These are phyloP conservation scores for Xylariales sp. DNA, from an alignment of 2,329 filamentous ascomycete species.

Conservation along the genomic window DNA sequence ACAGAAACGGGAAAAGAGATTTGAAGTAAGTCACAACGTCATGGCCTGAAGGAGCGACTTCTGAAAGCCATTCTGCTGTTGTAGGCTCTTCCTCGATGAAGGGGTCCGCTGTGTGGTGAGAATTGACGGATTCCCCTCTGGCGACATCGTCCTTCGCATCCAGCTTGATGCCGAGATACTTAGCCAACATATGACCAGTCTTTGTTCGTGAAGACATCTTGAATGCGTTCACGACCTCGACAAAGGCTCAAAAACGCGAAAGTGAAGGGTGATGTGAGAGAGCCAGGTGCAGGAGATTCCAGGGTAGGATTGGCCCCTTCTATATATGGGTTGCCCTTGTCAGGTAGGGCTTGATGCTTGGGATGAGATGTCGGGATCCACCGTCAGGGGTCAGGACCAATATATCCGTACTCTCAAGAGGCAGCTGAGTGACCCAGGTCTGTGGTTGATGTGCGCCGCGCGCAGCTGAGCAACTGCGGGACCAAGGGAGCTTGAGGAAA, in stretches of 20 bases:
- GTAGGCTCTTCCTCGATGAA: slow-evolving; percentile 83
- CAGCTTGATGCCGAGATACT: slow-evolving; percentile 76
- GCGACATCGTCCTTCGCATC: slow-evolving; percentile 60
- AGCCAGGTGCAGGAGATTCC: not conserved
- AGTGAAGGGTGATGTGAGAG: not conserved
- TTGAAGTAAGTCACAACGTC: slow-evolving; percentile 57
- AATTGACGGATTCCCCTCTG: slow-evolving; percentile 75
- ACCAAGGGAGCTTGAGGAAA: slow-evolving; percentile 7
- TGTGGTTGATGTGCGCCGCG: slow-evolving; percentile 9
- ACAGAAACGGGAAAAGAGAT: slow-evolving; percentile 78
- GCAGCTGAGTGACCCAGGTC: slow-evolving; percentile 7
- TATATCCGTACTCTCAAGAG: slow-evolving; percentile 4
- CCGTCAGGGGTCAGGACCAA: slow-evolving; percentile 3
- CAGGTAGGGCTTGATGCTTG: slow-evolving; percentile 2
- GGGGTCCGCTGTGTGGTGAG: slow-evolving; percentile 64
- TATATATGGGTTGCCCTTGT: slow-evolving; percentile 5
- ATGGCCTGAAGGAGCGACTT: slow-evolving; percentile 53
- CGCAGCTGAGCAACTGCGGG: slow-evolving; percentile 2
- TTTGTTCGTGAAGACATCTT: slow-evolving; percentile 45
- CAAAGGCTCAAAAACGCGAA: not conserved
- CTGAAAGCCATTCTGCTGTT: slow-evolving; percentile 64
- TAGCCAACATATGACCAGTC: slow-evolving; percentile 70
- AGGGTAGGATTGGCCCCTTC: slow-evolving; percentile 6
- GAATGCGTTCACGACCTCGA: not conserved
- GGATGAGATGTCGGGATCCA: not conserved